Evolutionary conservation across 2,329 filamentous ascomycete species (phyloP).

Genomic region (Fusarium humuli): DNA sequence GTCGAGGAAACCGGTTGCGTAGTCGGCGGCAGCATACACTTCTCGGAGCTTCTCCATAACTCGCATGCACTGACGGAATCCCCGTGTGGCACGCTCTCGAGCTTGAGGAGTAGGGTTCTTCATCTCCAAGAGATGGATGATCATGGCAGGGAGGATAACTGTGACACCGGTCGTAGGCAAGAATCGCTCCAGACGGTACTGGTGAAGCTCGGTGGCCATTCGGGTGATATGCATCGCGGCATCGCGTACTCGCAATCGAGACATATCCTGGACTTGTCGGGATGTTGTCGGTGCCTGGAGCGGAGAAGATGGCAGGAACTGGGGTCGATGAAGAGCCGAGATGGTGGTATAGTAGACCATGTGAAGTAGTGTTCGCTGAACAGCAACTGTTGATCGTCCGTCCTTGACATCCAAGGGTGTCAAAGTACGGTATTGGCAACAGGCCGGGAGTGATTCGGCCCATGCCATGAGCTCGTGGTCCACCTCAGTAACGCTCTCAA

Average conservation of each 20-base stretch:
- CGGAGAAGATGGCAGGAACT: conserved; percentile 83
- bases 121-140: conserved; percentile 93
- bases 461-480: conserved; percentile 84
- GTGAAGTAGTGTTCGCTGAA: conserved; percentile 88
- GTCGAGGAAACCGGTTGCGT: conserved; percentile 94
- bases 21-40: conserved; percentile 94
- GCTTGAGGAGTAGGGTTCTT: conserved; percentile 81
- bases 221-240: conserved; percentile 87
- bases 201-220: conserved; percentile 82
- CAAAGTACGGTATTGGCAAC: conserved; percentile 74
- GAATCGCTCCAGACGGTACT: conserved; percentile 78
- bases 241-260: conserved; percentile 82
- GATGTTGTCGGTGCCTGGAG: conserved; percentile 63
- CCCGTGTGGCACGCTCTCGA: conserved; percentile 77
- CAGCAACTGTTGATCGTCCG: conserved; percentile 68
- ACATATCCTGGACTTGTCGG: conserved; percentile 82
- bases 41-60: conserved; percentile 89
- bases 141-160: conserved; percentile 90
- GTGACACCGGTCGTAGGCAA: conserved; percentile 92
- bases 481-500: conserved; percentile 81
- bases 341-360: conserved; percentile 95
- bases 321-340: conserved; percentile 89
- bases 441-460: conserved; percentile 76
- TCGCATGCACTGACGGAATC: conserved; percentile 92
- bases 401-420: conserved; percentile 67